Base-by-base conservation (phyloP, 495 filamentous ascomycete species). In the Aspergillus incahuasiensis region DNA sequence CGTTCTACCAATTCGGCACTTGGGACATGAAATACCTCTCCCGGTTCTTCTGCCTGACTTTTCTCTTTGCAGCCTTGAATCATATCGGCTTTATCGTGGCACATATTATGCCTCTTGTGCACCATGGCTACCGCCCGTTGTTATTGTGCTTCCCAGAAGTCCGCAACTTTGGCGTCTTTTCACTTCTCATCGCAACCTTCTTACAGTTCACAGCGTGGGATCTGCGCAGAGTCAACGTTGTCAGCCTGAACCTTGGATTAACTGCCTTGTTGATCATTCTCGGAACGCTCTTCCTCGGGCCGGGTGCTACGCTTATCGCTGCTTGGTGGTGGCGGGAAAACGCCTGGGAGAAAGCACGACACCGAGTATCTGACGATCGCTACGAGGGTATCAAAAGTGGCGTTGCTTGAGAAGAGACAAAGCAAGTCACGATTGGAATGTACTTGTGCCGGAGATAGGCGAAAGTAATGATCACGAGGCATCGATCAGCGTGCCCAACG, bases 181-280 rank as follows among this genome's bases (percentile, higher is more conserved):
- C 32, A 4, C 15, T 46, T 7, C 21, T 48, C 11, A 53, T 58
- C 25, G 32, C 30, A 2, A 1, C 30, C 1, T 58, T 49, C 43
- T n/a, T 52, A 19, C 18, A 42, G n/a, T 58, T 58, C 22, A 52
- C 48, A 0, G 11, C 48, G 0, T 53, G 56, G 56, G 56, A 58
- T 21, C 38, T 58, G n/a, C 49, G 38, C 13, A 28, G 56, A 13
- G 49, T 53, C 28, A 58, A 48, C 16, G 22, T 58, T 18, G 30
- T 24, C 8, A 21, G 11, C 6, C 12, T 39, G 5, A 11, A 32
- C n/a, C 25, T 40, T 13, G 11, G 1, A 15, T 15, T 8, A 1
- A 32, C 38, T 3, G 34, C 15, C 1, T 12, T 55, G 21, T 39
- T 40, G 39, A 49, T 49, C 7, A 1, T 43, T 1, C 16, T 48